Conservation (phyloP, 2,329 filamentous ascomycete species). For the Penicillium palitans region DNA sequence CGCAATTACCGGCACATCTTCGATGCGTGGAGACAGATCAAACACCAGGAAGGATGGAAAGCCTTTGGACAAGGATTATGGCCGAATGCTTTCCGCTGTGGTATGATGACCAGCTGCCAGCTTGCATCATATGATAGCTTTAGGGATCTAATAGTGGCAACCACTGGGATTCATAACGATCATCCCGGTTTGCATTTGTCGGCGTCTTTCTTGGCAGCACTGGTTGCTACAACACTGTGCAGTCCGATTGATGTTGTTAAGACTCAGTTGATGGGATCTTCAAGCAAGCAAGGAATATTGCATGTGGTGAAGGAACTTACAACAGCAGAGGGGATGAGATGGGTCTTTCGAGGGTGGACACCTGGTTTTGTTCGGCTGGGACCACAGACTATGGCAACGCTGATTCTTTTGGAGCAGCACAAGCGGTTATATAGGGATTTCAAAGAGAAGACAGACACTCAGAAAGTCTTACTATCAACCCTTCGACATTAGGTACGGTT, state of each 20-base stretch:
- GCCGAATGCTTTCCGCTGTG: conserved; percentile 77
- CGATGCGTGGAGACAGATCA: conserved; percentile 28
- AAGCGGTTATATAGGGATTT: conserved; percentile 61
- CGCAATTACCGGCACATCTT: conserved; percentile 26
- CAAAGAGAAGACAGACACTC: background rate
- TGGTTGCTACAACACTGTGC: conserved; percentile 81
- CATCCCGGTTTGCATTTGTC: conserved; percentile 75
- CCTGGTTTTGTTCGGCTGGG: conserved; percentile 64
- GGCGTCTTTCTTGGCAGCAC: conserved; percentile 73
- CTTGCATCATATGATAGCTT: conserved; percentile 82
- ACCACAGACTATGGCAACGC: conserved; percentile 80
- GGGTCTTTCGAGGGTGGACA: conserved; percentile 91
- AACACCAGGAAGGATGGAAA: conserved; percentile 21
- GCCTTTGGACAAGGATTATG: conserved; percentile 50
- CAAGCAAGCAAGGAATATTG: conserved; percentile 53
- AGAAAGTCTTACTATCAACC: background rate
- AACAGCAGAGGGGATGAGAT: conserved; percentile 68
- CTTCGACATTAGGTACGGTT: background rate
- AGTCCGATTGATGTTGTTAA: conserved; percentile 88
- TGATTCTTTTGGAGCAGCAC: conserved; percentile 83
- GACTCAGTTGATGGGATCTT: conserved; percentile 72
- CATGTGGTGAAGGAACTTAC: conserved; percentile 67
- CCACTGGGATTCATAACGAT: conserved; percentile 65
- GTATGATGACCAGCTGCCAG: conserved; percentile 85
- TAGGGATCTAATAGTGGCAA: conserved; percentile 67